Base-by-base conservation (phyloP, 2,329 filamentous ascomycete species). In the Alternaria arbusti region DNA sequence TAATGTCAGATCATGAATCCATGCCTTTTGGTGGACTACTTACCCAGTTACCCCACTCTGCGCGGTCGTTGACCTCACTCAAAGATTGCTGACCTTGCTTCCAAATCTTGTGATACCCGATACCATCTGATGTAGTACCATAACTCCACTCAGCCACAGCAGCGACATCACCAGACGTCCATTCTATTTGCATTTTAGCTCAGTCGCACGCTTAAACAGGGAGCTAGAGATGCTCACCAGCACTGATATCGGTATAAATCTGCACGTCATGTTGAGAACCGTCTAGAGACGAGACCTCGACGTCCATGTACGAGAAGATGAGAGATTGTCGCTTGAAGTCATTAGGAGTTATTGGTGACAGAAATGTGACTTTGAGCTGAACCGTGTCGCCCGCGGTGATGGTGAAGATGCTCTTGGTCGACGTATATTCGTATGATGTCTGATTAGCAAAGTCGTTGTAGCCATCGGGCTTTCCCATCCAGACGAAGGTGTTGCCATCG, bases 231-330 rank as follows among this genome's bases (percentile, higher is more conserved):
- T 40, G 76, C 85, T 75, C 75, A 90, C 88, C 89, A 58, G 88
- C 89, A 56, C 90, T 89, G 43, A 93, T 88, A 73, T 94, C 91
- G 23, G 89, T 84, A 74, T 94, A 94, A 5, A 94, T 72, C 72
- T 92, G 87, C 2, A 93, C 89, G 46, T 86, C 80, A 75, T 94
- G 91, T 1, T 82, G 69, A 3, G 74, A 74, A 11, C 88, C 89
- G 76, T 94, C 91, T 3, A 87, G 72, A 1, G 90, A 90, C 36
- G 78, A 78, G 7, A 91, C 87, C 10, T 84, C 85, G 25, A 91
- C 86, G 26, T 90, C 81, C 59, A 94, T 81, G 78, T 93, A 94
- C 1, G 90, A 91, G 66, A 91, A 91, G 17, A 88, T 83, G 47
- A 92, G 81, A 7, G 90, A 92, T 74, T 93, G 90, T 36, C 90